These are phyloP conservation scores for Penicillium waksmanii DNA, from an alignment of 495 filamentous ascomycete genomes.

Conservation along the genomic window DNA sequence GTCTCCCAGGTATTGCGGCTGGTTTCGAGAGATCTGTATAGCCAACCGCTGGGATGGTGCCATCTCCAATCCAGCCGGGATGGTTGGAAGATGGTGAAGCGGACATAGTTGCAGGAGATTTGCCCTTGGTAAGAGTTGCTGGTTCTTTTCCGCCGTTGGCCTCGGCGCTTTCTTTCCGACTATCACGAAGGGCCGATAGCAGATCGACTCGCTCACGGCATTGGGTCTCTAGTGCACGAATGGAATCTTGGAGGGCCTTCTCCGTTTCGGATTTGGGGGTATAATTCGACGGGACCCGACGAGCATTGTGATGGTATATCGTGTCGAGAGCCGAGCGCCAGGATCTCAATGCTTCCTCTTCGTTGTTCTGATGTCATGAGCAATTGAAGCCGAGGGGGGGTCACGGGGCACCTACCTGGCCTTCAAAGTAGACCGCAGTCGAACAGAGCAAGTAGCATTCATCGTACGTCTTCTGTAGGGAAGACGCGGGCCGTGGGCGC, in stretches of 20 bases:
- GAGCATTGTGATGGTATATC: constrained; percentile 85
- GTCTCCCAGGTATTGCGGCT: constrained; percentile 65
- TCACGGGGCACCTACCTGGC: constrained; percentile 62
- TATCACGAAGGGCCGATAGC: constrained; percentile 77
- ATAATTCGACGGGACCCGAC: constrained; percentile 69
- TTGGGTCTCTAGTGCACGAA: constrained; percentile 83
- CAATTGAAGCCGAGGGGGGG: constrained; percentile 14
- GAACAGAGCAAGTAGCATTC: constrained; percentile 93
- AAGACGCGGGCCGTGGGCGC: constrained; percentile 76
- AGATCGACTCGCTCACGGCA: constrained; percentile 93
- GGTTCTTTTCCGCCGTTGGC: constrained; percentile 32
- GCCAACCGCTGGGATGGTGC: constrained; percentile 76
- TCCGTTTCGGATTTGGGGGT: constrained; percentile 83
- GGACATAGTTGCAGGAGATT: constrained; percentile 7
- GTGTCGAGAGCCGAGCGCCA: constrained; percentile 92
- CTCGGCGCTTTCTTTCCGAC: constrained; percentile 63
- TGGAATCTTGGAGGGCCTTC: constrained; percentile 75
- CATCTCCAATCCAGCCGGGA: constrained; percentile 72
- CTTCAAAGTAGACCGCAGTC: constrained; percentile 93
- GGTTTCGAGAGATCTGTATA: constrained; percentile 77
- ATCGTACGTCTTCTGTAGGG: constrained; percentile 96
- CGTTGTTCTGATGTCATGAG: constrained; percentile 71
- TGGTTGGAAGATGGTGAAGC: constrained; percentile 27
- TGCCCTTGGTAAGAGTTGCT: constrained; percentile 26
- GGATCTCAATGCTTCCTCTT: constrained; percentile 86